Percentiles rank a stretch among this genome's conserved stretches.
Conservation (phyloP, 345 rosid species). For the Mangifera indica region DNA sequence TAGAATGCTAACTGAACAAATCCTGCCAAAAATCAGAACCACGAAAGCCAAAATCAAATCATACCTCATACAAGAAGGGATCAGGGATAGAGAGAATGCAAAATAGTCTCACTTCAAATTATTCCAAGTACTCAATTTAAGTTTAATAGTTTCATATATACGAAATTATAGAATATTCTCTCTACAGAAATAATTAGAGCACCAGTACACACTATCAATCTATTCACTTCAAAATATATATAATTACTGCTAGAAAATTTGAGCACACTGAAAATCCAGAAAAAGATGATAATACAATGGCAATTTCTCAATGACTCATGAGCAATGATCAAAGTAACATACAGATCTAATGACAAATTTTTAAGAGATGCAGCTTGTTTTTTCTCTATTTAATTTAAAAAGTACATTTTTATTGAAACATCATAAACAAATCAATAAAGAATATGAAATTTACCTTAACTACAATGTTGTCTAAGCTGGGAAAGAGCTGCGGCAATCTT, state of each 20-base stretch:
- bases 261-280: background rate
- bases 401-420: background rate
- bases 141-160: too few relatives aligned
- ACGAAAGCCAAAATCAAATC: background rate
- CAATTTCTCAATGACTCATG: background rate
- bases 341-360: background rate
- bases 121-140: too few relatives aligned
- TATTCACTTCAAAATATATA: background rate
- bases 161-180: background rate
- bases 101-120: background rate
- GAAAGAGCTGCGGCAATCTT: constrained; percentile 76
- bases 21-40: constrained; percentile 13
- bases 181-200: background rate
- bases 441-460: constrained; percentile 28
- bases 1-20: background rate
- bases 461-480: constrained; percentile 33
- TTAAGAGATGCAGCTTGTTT: background rate
- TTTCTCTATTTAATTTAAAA: background rate
- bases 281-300: background rate
- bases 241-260: background rate
- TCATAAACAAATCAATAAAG: background rate
- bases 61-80: background rate
- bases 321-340: background rate
- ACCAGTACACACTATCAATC: background rate
- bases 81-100: background rate